Percentiles rank a stretch among this genome's conserved stretches.
phyloP scores from a whole-genome alignment of 164 flowering plant species.

The Dillenia suffruticosa region DNA sequence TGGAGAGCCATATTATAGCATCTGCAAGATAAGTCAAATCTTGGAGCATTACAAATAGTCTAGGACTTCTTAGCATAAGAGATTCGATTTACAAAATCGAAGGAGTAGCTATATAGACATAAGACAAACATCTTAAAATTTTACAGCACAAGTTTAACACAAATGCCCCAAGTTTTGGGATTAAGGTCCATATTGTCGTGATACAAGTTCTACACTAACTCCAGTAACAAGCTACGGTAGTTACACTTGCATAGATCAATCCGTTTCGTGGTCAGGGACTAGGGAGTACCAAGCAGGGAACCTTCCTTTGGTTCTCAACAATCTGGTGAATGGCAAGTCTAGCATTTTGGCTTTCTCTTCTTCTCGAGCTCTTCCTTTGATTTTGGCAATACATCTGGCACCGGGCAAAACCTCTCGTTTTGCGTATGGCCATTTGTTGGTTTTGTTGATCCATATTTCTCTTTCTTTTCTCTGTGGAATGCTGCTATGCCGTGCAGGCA shows the following conservation, averaged over 20 bases:
- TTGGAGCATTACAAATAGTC: too few relatives aligned
- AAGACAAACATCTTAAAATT: neutral
- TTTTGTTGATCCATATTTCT: constrained; percentile 1
- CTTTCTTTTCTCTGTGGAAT: constrained; percentile 30
- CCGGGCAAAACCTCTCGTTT: constrained; percentile 22
- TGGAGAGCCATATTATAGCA: too few relatives aligned
- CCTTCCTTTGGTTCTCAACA: constrained; percentile 63
- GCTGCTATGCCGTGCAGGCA: constrained; percentile 53
- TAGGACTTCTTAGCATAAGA: too few relatives aligned
- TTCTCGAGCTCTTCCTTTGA: constrained; percentile 66
- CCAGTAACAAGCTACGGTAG: neutral
- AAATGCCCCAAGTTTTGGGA: too few relatives aligned
- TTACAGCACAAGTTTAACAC: neutral
- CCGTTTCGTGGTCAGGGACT: constrained; percentile 78
- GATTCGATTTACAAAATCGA: too few relatives aligned
- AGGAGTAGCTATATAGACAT: too few relatives aligned
- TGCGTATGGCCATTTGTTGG: constrained; percentile 10
- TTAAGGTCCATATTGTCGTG: too few relatives aligned
- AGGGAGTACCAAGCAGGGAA: constrained; percentile 77
- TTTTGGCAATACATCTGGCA: constrained; percentile 87
- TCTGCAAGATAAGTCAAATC: too few relatives aligned
- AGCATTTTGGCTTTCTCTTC: constrained; percentile 78
- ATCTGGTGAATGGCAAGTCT: constrained; percentile 71
- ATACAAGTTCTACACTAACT: too few relatives aligned
- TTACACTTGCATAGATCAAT: constrained; percentile 22